Evolutionary conservation across 352 stramenopile species (phyloP).

Genomic region (Elongisporangium anandrum): DNA sequence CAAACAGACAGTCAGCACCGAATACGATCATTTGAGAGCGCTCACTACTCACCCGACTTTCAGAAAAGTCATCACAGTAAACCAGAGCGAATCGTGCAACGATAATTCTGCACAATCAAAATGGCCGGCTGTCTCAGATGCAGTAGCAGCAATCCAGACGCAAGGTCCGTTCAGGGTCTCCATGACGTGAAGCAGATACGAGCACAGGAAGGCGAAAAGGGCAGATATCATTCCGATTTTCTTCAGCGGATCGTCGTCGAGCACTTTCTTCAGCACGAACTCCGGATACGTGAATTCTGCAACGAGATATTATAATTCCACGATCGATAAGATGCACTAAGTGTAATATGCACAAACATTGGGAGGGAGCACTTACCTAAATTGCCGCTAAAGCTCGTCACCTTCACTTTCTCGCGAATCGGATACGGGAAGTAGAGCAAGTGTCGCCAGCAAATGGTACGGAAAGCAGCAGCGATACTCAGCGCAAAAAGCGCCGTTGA

Average conservation of each 20-base stretch:
- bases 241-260: constrained; percentile 44
- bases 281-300: constrained; percentile 61
- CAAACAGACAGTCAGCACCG: neutral
- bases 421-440: constrained; percentile 64
- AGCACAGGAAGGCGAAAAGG: constrained; percentile 19
- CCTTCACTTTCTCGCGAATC: constrained; percentile 64
- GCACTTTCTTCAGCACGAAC: constrained; percentile 73
- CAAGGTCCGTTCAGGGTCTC: constrained; percentile 48
- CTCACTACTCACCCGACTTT: constrained; percentile 26
- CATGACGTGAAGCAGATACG: constrained; percentile 41
- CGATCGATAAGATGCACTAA: too few species aligned
- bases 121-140: neutral
- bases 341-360: too few species aligned
- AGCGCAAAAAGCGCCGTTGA: constrained; percentile 35
- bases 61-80: constrained; percentile 40
- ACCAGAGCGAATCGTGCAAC: constrained; percentile 34
- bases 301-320: neutral
- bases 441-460: constrained; percentile 45
- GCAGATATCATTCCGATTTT: constrained; percentile 30
- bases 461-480: constrained; percentile 32
- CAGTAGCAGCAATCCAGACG: constrained; percentile 9
- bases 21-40: neutral
- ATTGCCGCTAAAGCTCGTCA: constrained; percentile 53
- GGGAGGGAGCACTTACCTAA: constrained; percentile 22
- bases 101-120: constrained; percentile 27